Evolutionary conservation across 768 basidiomycete species (phyloP).

Genomic region (Tubosaeta brunneosetosa): DNA sequence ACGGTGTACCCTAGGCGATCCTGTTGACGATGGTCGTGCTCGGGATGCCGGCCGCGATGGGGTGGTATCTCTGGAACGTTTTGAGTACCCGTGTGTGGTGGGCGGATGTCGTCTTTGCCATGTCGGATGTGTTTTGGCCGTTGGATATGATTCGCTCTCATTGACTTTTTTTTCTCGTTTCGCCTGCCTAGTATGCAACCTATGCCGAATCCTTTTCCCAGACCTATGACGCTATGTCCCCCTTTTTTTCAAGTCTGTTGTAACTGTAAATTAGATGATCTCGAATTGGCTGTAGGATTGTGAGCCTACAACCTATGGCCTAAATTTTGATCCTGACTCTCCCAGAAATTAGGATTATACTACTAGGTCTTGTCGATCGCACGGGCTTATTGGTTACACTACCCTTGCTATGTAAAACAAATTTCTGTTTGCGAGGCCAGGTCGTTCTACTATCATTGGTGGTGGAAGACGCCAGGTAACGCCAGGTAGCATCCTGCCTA

Average conservation of each 20-base stretch:
- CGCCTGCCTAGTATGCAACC: background rate
- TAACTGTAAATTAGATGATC: background rate
- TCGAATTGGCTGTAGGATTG: background rate
- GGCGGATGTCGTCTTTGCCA: slow-evolving; percentile 2
- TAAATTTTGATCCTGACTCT: too few relatives aligned
- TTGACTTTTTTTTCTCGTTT: background rate
- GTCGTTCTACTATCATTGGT: too few relatives aligned
- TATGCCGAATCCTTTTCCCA: background rate
- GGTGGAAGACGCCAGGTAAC: too few relatives aligned
- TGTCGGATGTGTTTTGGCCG: background rate
- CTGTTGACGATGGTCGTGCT: slow-evolving; percentile 16
- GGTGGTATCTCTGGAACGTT: slow-evolving; percentile 13
- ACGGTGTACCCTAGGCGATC: slow-evolving; percentile 13
- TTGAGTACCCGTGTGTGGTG: slow-evolving; percentile 9
- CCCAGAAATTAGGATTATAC: too few relatives aligned
- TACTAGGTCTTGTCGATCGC: too few relatives aligned
- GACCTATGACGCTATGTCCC: background rate
- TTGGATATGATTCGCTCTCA: background rate
- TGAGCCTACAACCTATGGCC: too few relatives aligned
- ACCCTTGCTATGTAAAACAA: too few relatives aligned
- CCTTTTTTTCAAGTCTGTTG: background rate
- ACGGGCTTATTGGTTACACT: too few relatives aligned
- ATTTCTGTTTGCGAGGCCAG: too few relatives aligned
- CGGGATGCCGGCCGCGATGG: slow-evolving; percentile 16
- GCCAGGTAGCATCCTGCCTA: too few relatives aligned